These are phyloP conservation scores for Trichomonascus vanleenenianus DNA, from an alignment of 805 yeast species.

Conservation along the genomic window DNA sequence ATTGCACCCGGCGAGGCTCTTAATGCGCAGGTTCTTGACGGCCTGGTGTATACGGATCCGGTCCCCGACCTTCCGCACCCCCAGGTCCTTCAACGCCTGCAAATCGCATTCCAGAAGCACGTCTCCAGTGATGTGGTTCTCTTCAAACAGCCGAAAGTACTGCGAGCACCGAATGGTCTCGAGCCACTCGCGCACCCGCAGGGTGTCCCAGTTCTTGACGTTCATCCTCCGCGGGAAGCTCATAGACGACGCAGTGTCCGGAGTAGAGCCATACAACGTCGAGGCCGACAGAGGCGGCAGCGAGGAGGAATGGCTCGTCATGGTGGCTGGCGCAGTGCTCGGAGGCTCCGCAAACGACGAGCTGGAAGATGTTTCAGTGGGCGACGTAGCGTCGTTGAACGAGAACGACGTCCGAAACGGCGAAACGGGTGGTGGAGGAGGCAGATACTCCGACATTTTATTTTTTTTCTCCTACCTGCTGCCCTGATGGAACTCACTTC, in stretches of 20 bases:
- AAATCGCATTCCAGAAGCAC: constrained; percentile 54
- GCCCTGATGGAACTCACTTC: neutral
- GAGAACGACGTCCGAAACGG: constrained; percentile 21
- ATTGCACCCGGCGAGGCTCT: neutral
- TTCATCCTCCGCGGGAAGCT: neutral
- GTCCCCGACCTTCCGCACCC: constrained; percentile 76
- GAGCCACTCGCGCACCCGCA: constrained; percentile 28
- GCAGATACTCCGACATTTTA: constrained; percentile 14
- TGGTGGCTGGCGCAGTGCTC: constrained; percentile 5
- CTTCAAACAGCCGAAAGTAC: constrained; percentile 24
- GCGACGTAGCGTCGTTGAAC: constrained; percentile 8
- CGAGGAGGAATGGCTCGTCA: neutral
- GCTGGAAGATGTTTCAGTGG: constrained; percentile 4
- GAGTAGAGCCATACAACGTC: constrained; percentile 1
- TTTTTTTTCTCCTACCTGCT: no score
- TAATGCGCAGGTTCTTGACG: constrained; percentile 37
- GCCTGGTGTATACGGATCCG: constrained; percentile 60
- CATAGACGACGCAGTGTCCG: neutral
- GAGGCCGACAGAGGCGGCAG: neutral
- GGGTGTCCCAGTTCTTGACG: constrained; percentile 21
- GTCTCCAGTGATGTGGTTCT: constrained; percentile 50
- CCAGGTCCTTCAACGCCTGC: constrained; percentile 60
- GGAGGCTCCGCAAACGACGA: constrained; percentile 1
- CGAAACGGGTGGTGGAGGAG: constrained; percentile 23
- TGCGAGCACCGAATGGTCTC: constrained; percentile 23